Conservation (phyloP, 2,329 filamentous ascomycete genomes). For the Exophiala sp. region DNA sequence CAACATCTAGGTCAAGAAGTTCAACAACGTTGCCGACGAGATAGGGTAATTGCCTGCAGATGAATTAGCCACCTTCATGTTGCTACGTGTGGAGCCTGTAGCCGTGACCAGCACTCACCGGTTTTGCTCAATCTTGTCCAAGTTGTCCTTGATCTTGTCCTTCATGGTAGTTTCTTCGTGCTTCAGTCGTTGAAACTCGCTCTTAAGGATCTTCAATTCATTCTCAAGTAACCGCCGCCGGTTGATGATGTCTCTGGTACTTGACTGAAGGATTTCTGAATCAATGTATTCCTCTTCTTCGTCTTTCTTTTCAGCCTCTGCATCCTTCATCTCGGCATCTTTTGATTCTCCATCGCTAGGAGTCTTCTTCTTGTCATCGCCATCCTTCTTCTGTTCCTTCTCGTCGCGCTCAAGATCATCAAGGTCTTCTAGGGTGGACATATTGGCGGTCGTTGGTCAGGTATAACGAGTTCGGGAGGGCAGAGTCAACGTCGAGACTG, state of each 20-base stretch:
- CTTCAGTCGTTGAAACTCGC: conserved; percentile 86
- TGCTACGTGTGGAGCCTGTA: background rate
- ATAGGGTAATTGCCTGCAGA: conserved; percentile 83
- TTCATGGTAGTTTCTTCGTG: conserved; percentile 96
- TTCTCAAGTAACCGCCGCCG: conserved; percentile 91
- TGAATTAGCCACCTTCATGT: conserved; percentile 17
- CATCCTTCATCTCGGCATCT: conserved; percentile 91
- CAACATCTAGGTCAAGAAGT: conserved; percentile 92
- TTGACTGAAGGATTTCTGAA: conserved; percentile 86
- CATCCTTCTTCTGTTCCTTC: conserved; percentile 61
- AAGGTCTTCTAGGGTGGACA: conserved; percentile 90
- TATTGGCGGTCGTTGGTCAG: conserved; percentile 40
- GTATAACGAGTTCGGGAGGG: background rate
- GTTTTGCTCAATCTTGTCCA: conserved; percentile 99
- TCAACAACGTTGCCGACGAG: conserved; percentile 98
- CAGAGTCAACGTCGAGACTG: background rate
- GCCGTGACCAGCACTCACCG: conserved; percentile 56
- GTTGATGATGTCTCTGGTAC: conserved; percentile 91
- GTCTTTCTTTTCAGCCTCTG: conserved; percentile 58
- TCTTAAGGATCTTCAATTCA: conserved; percentile 97
- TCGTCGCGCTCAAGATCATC: conserved; percentile 78
- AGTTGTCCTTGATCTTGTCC: conserved; percentile 98
- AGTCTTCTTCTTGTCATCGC: conserved; percentile 56
- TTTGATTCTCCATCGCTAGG: conserved; percentile 50
- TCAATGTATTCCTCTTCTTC: conserved; percentile 81